Evolutionary conservation across 1,139 yeast genomes (phyloP), one percentile per base, ranked within the genome.

Genomic region (Taphrina confusa): DNA sequence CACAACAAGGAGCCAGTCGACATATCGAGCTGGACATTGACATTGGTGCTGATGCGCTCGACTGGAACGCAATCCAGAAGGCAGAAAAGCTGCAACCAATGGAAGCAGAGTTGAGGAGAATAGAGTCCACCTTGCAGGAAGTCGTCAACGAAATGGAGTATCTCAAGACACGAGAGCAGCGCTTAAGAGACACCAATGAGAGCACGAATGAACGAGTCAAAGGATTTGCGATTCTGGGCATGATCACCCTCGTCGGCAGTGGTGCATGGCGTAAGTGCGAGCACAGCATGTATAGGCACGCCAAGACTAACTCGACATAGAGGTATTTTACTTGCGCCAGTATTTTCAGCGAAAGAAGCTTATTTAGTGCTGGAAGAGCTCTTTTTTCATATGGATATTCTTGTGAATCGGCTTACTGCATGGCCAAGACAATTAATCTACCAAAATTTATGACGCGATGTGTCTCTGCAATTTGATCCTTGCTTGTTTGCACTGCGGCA

Each of bases 31-130:
- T 92, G 69, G 97, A 91, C 67, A 86, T 92, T 62, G 97, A 92
- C 74, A 85, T 91, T 66, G 98, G 98, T 33, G 87, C 97, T 60
- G 89, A 91, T 68, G 97, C 97, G 40, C 85, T 97, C 74, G 97
- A 92, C 75, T 92, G 97, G 97, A 89, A 89, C 71, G 90, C 94
- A 27, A 78, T 90, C 65, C 97, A 91, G 76, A 91, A 96, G 40
- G 82, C 87, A 50, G 97, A 91, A 74, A 88, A 89, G 72, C 83
- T 92, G 74, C 88, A 87, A 76, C 97, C 98, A 9, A 82, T 85
- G 52, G 98, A 92, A 74, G 84, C 90, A 60, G 95, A 88, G 69
- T 79, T 92, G 72, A 84, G 91, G 73, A 84, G 87, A 58, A 70
- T 91, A 63, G 91, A 88, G 72, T 95, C 87, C 70, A 74, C 88